Evolutionary conservation across 2,329 filamentous ascomycete genomes (phyloP).

Genomic region (Thelonectria olida): DNA sequence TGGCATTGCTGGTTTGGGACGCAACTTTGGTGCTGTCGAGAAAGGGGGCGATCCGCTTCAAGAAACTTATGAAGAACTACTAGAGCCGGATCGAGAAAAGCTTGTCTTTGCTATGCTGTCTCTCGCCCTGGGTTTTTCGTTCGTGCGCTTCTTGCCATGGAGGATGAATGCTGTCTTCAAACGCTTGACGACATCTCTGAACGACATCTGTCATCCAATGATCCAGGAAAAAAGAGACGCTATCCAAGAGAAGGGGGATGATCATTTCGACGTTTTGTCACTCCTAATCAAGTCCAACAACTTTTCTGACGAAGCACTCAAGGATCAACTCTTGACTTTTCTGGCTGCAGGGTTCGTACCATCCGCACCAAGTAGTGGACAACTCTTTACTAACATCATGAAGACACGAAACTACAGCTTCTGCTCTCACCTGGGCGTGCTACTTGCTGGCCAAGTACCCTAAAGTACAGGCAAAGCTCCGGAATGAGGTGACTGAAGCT

Average conservation of each 20-base stretch:
- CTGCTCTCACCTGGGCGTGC: constrained; percentile 32
- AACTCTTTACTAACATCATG: fast-evolving
- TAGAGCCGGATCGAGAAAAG: constrained; percentile 57
- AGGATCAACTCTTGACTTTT: constrained; percentile 65
- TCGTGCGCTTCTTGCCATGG: constrained; percentile 30
- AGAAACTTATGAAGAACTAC: constrained; percentile 55
- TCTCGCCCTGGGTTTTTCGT: constrained; percentile 17
- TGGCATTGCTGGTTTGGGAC: constrained; percentile 65
- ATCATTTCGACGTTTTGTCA: constrained; percentile 71
- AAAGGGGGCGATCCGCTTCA: constrained; percentile 51
- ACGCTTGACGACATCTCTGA: constrained; percentile 20
- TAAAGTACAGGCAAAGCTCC: constrained; percentile 26
- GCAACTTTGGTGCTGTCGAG: constrained; percentile 58
- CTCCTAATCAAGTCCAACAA: constrained; percentile 61
- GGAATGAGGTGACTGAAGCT: constrained; percentile 20
- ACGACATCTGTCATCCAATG: constrained; percentile 26
- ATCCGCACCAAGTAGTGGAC: no score
- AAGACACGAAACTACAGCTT: constrained; percentile 34
- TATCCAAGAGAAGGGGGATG: constrained; percentile 52
- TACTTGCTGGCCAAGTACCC: constrained; percentile 30
- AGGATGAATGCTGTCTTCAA: constrained; percentile 32
- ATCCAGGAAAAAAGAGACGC: constrained; percentile 60
- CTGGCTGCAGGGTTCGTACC: constrained; percentile 53
- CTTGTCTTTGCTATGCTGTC: constrained; percentile 43
- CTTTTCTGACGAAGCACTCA: constrained; percentile 61